phyloP scores from a whole-genome alignment of 371 early-diverging fungal genomes.

The Cokeromyces recurvatus region DNA sequence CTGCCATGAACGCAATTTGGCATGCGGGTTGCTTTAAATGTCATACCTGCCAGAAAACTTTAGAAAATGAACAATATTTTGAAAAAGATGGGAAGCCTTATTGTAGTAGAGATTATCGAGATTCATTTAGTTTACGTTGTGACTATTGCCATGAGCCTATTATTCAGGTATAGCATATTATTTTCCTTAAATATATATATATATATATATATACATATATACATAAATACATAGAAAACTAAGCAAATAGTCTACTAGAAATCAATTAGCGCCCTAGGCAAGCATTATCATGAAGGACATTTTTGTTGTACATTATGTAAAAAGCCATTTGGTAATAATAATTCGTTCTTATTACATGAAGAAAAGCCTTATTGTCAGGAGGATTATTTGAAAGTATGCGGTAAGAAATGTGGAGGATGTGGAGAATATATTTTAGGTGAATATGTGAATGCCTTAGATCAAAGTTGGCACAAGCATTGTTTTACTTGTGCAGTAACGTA shows the following conservation, averaged over 20 bases:
- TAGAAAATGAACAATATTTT: constrained; percentile 16
- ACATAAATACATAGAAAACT: background rate
- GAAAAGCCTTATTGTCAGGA: constrained; percentile 19
- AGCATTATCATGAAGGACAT: constrained; percentile 22
- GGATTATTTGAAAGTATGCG: constrained; percentile 12
- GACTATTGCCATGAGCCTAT: constrained; percentile 22
- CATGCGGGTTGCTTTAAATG: constrained; percentile 19
- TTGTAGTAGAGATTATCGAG: constrained; percentile 14
- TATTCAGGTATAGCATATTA: constrained; percentile 10
- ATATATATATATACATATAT: no score
- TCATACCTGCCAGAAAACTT: constrained; percentile 3
- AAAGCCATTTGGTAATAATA: constrained; percentile 12
- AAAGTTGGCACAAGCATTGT: constrained; percentile 66
- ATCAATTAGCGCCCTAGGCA: constrained; percentile 18
- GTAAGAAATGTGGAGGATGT: constrained; percentile 20
- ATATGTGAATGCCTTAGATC: constrained; percentile 55
- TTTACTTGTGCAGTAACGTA: constrained; percentile 52
- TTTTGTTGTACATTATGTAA: constrained; percentile 15
- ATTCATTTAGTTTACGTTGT: constrained; percentile 14
- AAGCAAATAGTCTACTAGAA: constrained; percentile 7
- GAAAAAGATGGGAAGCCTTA: constrained; percentile 14
- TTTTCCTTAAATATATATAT: no score
- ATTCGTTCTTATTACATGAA: constrained; percentile 15
- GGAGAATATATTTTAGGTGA: constrained; percentile 48
- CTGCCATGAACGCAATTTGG: constrained; percentile 15